A percentile compares a stretch with the other conserved stretches of the same genome.
phyloP scores from a whole-genome alignment of 2,329 filamentous ascomycete genomes.

The Aspergillus transmontanensis region DNA sequence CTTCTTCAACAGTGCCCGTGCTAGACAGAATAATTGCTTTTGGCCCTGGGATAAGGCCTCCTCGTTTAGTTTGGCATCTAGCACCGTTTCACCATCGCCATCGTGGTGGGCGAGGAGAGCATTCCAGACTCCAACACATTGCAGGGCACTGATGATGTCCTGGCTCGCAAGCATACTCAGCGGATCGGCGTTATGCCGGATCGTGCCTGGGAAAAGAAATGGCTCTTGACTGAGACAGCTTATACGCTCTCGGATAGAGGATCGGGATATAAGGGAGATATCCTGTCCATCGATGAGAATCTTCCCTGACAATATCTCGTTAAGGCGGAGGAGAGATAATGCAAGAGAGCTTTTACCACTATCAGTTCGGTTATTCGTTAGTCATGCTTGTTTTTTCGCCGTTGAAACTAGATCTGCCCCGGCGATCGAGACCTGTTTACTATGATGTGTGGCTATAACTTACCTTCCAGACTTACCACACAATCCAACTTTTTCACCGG shows the following conservation, averaged over 20 bases:
- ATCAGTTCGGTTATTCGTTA: background rate
- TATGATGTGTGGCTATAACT: background rate
- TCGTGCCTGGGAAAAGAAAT: slow-evolving; percentile 23
- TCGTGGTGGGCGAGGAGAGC: slow-evolving; percentile 11
- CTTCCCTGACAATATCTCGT: slow-evolving; percentile 27
- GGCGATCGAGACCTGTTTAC: background rate
- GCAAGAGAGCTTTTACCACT: background rate
- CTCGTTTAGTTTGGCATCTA: slow-evolving; percentile 36
- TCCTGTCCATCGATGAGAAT: slow-evolving; percentile 31
- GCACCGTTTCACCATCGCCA: slow-evolving; percentile 10
- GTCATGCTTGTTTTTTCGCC: background rate
- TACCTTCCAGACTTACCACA: slow-evolving; percentile 37
- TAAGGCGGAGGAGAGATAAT: slow-evolving; percentile 28
- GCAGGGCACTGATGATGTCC: slow-evolving; percentile 26
- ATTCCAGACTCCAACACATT: slow-evolving; percentile 27
- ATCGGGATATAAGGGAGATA: slow-evolving; percentile 19
- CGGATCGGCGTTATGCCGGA: slow-evolving; percentile 30
- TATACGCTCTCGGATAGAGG: slow-evolving; percentile 17
- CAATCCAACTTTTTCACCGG: slow-evolving; percentile 37
- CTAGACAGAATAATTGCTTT: slow-evolving; percentile 72
- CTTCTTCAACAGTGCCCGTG: slow-evolving; percentile 59
- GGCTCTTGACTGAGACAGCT: slow-evolving; percentile 32
- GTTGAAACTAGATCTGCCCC: background rate
- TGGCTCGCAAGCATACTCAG: slow-evolving; percentile 21
- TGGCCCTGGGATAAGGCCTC: slow-evolving; percentile 70